Evolutionary conservation across 495 filamentous ascomycete species (phyloP), one percentile per base, ranked within the genome.

Genomic region (Tuber microsphaerosporum): DNA sequence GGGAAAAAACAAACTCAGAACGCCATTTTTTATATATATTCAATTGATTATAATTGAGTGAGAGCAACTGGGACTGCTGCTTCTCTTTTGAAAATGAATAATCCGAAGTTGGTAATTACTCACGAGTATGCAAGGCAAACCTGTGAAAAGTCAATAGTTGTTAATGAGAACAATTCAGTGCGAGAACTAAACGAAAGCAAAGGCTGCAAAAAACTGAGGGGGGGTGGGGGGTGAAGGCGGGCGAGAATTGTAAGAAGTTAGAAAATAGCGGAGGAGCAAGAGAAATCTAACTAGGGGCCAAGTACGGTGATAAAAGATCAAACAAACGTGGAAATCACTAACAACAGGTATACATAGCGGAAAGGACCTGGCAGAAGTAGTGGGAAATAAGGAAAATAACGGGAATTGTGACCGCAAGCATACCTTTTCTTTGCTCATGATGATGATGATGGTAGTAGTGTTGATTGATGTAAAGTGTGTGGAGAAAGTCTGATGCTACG

Each of bases 91-190:
- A 26, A 17, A 0, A 61, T 10, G 4, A 56, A 56, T 31, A 61
- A 61, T 3, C 51, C 12, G 26, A 17, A 34, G 16, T 65, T 65
- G 56, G 14, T 65, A 65, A 31, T 3, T 34, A 81, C 81, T 81
- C 46, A 83, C 79, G 86, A 87, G 81, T 85, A 86, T 41, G 84
- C 84, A 80, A 86, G 83, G 77, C 84, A 85, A 75, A 85, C 84
- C 84, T 85, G 77, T 74, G 19, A 12, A 68, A 41, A 71, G 26
- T 37, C 75, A n/a, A 31, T 41, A 37, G 56, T 43, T 31, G 34
- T 71, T 46, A 79, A 45, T 14, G 34, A 16, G 51, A 39, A 7
- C 48, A 44, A 56, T 41, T 73, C n/a, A 73, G 8, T 51, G 56
- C 56, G 26, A 16, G 19, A 43, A 56, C 48, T 6, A 69, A 45